These are phyloP conservation scores for Nitzschia palea DNA, from an alignment of 108 stramenopile genomes.

Conservation along the genomic window DNA sequence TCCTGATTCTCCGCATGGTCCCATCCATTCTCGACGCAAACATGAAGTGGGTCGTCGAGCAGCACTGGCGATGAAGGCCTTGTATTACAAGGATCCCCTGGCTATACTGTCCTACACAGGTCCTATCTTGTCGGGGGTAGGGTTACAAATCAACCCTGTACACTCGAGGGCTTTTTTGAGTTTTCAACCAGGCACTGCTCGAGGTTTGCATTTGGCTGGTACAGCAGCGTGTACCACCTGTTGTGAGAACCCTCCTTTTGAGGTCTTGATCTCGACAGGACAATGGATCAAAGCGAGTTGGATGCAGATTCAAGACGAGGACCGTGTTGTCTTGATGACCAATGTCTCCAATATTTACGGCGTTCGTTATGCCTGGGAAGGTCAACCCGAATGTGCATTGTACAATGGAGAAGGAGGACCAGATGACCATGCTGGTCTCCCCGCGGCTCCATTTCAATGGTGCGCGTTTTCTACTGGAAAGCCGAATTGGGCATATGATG, in stretches of 20 bases:
- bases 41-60: slow-evolving; percentile 28
- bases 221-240: slow-evolving; percentile 15
- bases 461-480: slow-evolving; percentile 16
- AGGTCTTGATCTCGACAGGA: slow-evolving; percentile 7
- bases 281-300: slow-evolving; percentile 10
- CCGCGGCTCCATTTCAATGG: slow-evolving; percentile 16
- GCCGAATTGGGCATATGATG: background rate
- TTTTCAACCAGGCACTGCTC: slow-evolving; percentile 13
- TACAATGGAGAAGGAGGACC: slow-evolving; percentile 32
- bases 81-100: slow-evolving; percentile 10
- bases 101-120: background rate
- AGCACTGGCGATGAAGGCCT: background rate
- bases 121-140: slow-evolving; percentile 2
- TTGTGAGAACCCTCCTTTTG: slow-evolving; percentile 15
- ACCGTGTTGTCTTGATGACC: background rate
- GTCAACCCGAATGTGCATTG: slow-evolving; percentile 15
- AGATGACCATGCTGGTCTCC: slow-evolving; percentile 15
- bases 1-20: slow-evolving; percentile 17
- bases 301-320: background rate
- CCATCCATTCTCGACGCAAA: slow-evolving; percentile 26
- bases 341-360: slow-evolving; percentile 3
- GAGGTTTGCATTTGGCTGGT: slow-evolving; percentile 12
- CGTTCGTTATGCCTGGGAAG: slow-evolving; percentile 27
- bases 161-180: background rate
- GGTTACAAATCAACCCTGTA: background rate